Conservation (phyloP, 2,329 filamentous ascomycete genomes). For the Ploettnerulaceae sp. region DNA sequence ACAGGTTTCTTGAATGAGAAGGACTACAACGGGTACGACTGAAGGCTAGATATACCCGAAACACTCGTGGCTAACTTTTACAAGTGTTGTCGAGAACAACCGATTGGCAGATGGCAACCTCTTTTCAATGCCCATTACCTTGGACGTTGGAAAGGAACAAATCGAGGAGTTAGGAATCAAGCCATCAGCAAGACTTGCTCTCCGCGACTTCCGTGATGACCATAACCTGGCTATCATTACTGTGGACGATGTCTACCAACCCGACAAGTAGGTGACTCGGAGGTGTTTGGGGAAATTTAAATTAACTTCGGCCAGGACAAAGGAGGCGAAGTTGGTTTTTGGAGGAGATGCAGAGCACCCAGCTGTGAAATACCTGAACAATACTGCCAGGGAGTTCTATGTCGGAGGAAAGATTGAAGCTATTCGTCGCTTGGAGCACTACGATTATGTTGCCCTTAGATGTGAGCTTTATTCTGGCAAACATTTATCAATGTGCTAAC, state of each 20-base stretch:
- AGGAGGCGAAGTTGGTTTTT: conserved; percentile 92
- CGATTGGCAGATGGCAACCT: conserved; percentile 84
- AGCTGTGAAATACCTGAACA: conserved; percentile 83
- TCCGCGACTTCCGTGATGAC: conserved; percentile 95
- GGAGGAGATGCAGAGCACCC: conserved; percentile 89
- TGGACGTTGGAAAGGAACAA: conserved; percentile 72
- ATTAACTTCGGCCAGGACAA: conserved; percentile 50
- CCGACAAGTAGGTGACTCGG: conserved; percentile 70
- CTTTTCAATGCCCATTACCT: conserved; percentile 94
- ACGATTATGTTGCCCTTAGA: conserved; percentile 95
- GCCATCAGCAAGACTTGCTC: conserved; percentile 74
- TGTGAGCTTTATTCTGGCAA: conserved; percentile 52
- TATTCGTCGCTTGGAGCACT: conserved; percentile 92
- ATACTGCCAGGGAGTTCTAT: conserved; percentile 79
- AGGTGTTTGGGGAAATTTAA: neutral
- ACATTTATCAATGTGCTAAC: conserved; percentile 16
- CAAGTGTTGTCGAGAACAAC: conserved; percentile 80
- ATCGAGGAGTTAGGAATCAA: conserved; percentile 74
- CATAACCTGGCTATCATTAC: conserved; percentile 93
- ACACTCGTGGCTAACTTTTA: conserved; percentile 31
- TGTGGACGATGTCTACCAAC: conserved; percentile 90
- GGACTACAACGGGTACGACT: conserved; percentile 83
- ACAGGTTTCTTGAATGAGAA: conserved; percentile 94
- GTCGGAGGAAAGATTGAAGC: conserved; percentile 95
- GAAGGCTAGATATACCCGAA: neutral